Conservation (phyloP, 2,329 filamentous ascomycete genomes). For the Cercospora sp. region DNA sequence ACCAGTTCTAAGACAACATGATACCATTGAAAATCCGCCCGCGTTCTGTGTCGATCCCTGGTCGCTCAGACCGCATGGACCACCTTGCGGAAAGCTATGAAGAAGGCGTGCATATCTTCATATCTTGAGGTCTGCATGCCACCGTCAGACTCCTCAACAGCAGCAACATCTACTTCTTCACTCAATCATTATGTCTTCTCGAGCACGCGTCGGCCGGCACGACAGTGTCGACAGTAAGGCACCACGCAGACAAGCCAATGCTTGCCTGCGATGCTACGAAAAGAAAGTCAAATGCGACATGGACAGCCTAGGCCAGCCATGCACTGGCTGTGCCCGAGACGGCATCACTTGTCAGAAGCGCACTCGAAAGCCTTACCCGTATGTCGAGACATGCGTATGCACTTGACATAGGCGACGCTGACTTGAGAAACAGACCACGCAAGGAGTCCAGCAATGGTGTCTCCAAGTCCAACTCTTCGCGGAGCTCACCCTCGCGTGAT, state of each 20-base stretch:
- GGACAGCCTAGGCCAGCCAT: slow-evolving; percentile 16
- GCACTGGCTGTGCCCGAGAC: slow-evolving; percentile 14
- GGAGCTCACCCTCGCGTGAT: slow-evolving; percentile 9
- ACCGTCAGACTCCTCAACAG: background rate
- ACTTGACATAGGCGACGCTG: background rate
- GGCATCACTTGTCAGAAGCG: slow-evolving; percentile 19
- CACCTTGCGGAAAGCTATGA: slow-evolving; percentile 7
- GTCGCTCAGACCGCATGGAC: slow-evolving; percentile 1
- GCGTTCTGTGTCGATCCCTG: background rate
- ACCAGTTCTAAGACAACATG: slow-evolving; percentile 14
- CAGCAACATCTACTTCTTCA: background rate
- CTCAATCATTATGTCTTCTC: slow-evolving; percentile 10
- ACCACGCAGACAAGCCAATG: slow-evolving; percentile 16
- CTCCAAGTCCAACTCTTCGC: slow-evolving; percentile 1
- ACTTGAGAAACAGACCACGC: slow-evolving; percentile 10
- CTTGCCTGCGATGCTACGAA: slow-evolving; percentile 18
- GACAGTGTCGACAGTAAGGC: slow-evolving; percentile 13
- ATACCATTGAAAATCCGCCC: slow-evolving; percentile 5
- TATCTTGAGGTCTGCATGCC: background rate
- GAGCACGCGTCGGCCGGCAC: background rate
- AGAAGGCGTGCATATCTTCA: slow-evolving; percentile 5
- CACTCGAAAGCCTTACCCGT: slow-evolving; percentile 18
- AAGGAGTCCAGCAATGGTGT: slow-evolving; percentile 13
- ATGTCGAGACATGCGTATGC: background rate
- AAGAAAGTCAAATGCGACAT: slow-evolving; percentile 21